Percentiles rank a stretch among this genome's conserved stretches.
Evolutionary conservation across 1,284 basidiomycete species (phyloP).

Genomic region (Ustilago shanxiensis): DNA sequence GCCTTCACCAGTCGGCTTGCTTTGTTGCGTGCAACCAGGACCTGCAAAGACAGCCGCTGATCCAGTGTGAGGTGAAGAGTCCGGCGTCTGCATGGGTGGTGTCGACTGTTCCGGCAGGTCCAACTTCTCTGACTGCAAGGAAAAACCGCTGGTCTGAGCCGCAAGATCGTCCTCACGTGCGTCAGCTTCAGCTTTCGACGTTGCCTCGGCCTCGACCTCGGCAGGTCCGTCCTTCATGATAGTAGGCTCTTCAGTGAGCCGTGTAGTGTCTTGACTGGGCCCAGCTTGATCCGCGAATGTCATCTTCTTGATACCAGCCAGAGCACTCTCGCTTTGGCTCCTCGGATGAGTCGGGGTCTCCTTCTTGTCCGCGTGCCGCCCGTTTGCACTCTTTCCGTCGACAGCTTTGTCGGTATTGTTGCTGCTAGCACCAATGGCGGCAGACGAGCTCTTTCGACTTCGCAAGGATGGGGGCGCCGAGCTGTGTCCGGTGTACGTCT

Average conservation of each 20-base stretch:
- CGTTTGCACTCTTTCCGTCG: slow-evolving; percentile 2
- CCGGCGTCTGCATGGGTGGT: slow-evolving; percentile 48
- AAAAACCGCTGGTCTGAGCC: slow-evolving; percentile 37
- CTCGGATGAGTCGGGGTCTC: slow-evolving; percentile 16
- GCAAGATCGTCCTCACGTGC: slow-evolving; percentile 13
- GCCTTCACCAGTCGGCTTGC: not conserved
- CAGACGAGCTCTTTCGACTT: slow-evolving; percentile 41
- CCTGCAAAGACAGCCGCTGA: slow-evolving; percentile 11
- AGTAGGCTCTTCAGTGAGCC: not conserved
- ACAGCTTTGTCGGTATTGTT: not conserved
- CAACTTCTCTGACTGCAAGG: slow-evolving; percentile 29
- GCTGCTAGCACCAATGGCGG: slow-evolving; percentile 10
- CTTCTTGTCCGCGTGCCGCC: slow-evolving; percentile 9
- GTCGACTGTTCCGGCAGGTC: slow-evolving; percentile 31
- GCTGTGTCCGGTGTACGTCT: slow-evolving; percentile 73
- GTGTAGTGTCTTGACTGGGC: not conserved
- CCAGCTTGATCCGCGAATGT: not conserved
- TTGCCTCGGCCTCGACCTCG: not conserved
- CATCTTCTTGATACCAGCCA: slow-evolving; percentile 10
- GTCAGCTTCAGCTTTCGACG: not conserved
- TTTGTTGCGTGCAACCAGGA: slow-evolving; percentile 11
- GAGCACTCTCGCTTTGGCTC: slow-evolving; percentile 29
- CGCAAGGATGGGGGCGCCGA: slow-evolving; percentile 35
- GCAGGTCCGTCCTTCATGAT: not conserved
- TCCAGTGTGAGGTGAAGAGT: slow-evolving; percentile 25